phyloP scores from a whole-genome alignment of 495 filamentous ascomycete genomes.

The Penicillium parvum region DNA sequence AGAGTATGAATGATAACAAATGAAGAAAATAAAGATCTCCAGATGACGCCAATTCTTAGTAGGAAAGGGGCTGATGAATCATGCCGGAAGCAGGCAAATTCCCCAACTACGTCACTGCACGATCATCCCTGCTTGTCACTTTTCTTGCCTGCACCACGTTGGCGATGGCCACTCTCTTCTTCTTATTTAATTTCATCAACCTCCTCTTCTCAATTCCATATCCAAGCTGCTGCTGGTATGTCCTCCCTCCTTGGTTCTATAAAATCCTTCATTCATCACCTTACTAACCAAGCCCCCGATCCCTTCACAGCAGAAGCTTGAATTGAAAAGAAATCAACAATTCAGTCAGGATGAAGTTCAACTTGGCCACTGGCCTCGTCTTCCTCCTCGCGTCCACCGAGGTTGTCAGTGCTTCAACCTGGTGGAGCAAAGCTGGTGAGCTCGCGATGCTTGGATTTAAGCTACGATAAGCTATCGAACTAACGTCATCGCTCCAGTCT shows the following conservation, averaged over 20 bases:
- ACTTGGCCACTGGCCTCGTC: constrained; percentile 60
- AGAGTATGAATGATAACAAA: too few species aligned
- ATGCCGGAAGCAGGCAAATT: constrained; percentile 23
- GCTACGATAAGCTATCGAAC: not conserved
- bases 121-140: constrained; percentile 31
- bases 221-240: not conserved
- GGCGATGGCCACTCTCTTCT: constrained; percentile 6
- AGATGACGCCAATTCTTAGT: constrained; percentile 8
- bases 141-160: constrained; percentile 9
- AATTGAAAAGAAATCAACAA: not conserved
- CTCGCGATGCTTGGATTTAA: constrained; percentile 8
- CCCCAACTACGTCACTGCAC: constrained; percentile 41
- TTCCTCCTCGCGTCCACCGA: constrained; percentile 64
- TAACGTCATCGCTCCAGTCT: constrained; percentile 53
- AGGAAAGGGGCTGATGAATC: constrained; percentile 25
- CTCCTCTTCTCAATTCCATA: constrained; percentile 1
- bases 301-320: too few species aligned
- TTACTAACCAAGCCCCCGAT: too few species aligned
- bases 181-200: constrained; percentile 13
- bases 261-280: too few species aligned
- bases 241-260: not conserved
- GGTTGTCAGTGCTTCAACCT: constrained; percentile 62
- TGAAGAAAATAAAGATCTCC: too few species aligned
- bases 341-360: constrained; percentile 61
- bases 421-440: constrained; percentile 81